Conservation (phyloP, 441 rosid species). For the Populus hybrid region DNA sequence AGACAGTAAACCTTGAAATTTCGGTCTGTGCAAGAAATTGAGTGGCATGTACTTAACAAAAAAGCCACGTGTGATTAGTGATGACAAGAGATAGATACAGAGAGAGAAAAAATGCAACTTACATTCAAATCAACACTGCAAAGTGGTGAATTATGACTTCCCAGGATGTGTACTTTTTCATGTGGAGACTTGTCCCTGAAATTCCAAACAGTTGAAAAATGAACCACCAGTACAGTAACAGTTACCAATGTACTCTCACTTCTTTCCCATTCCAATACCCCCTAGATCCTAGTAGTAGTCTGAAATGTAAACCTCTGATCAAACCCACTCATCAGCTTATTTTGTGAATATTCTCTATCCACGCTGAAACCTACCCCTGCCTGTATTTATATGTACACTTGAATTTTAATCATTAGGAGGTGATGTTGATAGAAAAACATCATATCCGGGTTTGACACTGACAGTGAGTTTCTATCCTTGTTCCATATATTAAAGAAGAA, state of each 20-base stretch:
- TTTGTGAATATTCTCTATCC: not conserved
- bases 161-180: slow-evolving; percentile 58
- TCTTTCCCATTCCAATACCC: not conserved
- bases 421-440: not conserved
- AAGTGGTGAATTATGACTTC: slow-evolving; percentile 59
- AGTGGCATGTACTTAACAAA: not conserved
- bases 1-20: not conserved
- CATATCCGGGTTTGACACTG: not conserved
- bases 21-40: not conserved
- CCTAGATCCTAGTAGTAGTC: not conserved
- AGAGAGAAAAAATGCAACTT: slow-evolving; percentile 24
- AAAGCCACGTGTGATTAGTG: not conserved
- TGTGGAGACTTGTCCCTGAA: slow-evolving; percentile 63
- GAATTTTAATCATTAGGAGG: slow-evolving; percentile 16
- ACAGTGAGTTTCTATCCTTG: not conserved
- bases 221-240: slow-evolving; percentile 1
- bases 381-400: not conserved
- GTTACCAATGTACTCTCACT: not conserved
- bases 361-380: slow-evolving; percentile 1
- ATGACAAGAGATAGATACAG: not conserved
- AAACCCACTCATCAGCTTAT: slow-evolving; percentile 3
- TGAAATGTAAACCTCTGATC: not conserved
- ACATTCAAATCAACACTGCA: slow-evolving; percentile 68
- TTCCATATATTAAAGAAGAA: slow-evolving; percentile 1
- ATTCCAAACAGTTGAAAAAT: slow-evolving; percentile 25